A percentile compares a stretch with the other conserved stretches of the same genome.
Evolutionary conservation across 2,329 filamentous ascomycete genomes (phyloP).

Genomic region (Fusarium napiforme): DNA sequence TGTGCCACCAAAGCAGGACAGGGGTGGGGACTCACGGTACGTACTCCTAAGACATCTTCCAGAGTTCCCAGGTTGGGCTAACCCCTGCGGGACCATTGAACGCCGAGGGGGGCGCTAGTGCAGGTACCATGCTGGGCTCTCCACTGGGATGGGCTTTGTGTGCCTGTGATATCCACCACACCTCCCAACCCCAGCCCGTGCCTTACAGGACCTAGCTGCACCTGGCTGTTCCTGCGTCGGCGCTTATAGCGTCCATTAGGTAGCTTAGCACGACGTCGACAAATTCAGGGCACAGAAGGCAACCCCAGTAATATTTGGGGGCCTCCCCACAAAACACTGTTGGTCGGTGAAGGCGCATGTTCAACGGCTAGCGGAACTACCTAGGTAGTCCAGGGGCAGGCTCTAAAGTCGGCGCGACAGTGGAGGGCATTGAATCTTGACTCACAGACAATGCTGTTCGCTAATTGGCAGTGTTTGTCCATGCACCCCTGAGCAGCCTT

Average conservation of each 20-base stretch:
- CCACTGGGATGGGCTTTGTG: slow-evolving; percentile 1
- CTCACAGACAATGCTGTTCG: slow-evolving; percentile 7
- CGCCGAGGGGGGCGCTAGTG: slow-evolving; percentile 35
- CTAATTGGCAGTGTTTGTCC: slow-evolving; percentile 27
- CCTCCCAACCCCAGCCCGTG: slow-evolving; percentile 11
- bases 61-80: slow-evolving; percentile 27
- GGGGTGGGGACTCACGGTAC: slow-evolving; percentile 27
- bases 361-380: slow-evolving; percentile 26
- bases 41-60: slow-evolving; percentile 7
- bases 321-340: slow-evolving; percentile 6
- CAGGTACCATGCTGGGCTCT: slow-evolving; percentile 34
- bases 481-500: slow-evolving; percentile 17
- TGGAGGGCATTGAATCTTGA: slow-evolving; percentile 15
- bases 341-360: slow-evolving; percentile 38
- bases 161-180: slow-evolving; percentile 5
- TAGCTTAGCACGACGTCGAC: not conserved
- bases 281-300: not conserved
- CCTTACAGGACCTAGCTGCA: slow-evolving; percentile 10
- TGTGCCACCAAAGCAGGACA: slow-evolving; percentile 4
- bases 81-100: slow-evolving; percentile 30
- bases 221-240: slow-evolving; percentile 29
- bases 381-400: slow-evolving; percentile 13
- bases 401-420: slow-evolving; percentile 2
- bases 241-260: slow-evolving; percentile 15
- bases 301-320: slow-evolving; percentile 1